Conservation (phyloP, 2,329 filamentous ascomycete species). For the Lachnellula hyalina region DNA sequence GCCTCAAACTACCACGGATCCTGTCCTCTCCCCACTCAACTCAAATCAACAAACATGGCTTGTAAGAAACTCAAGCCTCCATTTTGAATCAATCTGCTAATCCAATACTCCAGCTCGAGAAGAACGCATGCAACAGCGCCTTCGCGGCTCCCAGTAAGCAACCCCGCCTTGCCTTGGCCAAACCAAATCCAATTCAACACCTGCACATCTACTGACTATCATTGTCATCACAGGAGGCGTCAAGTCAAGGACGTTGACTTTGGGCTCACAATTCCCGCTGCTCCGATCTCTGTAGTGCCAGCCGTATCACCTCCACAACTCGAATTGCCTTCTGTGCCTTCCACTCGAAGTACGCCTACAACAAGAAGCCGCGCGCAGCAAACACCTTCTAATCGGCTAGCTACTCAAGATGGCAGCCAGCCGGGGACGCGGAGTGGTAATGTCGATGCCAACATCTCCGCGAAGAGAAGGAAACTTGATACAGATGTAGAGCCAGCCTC, state of each 20-base stretch:
- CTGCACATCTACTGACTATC: slow-evolving; percentile 3
- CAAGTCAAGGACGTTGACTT: slow-evolving; percentile 58
- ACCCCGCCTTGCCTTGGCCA: background rate
- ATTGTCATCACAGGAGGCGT: slow-evolving; percentile 40
- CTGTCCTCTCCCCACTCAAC: background rate
- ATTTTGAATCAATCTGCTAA: slow-evolving; percentile 7
- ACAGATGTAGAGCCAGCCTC: slow-evolving; percentile 18
- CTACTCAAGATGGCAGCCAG: background rate
- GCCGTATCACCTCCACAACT: slow-evolving; percentile 9
- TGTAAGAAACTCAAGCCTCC: slow-evolving; percentile 8
- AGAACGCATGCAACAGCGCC: slow-evolving; percentile 58
- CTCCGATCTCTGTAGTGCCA: slow-evolving; percentile 10
- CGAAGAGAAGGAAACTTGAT: slow-evolving; percentile 29
- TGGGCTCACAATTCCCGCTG: slow-evolving; percentile 44
- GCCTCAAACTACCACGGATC: background rate
- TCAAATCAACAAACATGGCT: slow-evolving; percentile 8
- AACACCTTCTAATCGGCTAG: slow-evolving; percentile 2
- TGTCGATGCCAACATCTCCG: slow-evolving; percentile 30
- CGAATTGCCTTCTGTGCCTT: slow-evolving; percentile 14
- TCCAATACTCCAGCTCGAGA: slow-evolving; percentile 42
- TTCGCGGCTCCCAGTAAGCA: slow-evolving; percentile 58
- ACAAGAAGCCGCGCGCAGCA: slow-evolving; percentile 4
- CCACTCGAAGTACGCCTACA: slow-evolving; percentile 17
- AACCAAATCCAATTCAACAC: background rate
- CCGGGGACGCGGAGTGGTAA: slow-evolving; percentile 14